Percentiles rank a stretch among this genome's conserved stretches.
These are phyloP conservation scores for Anisodus tanguticus DNA, from an alignment of 257 asterid genomes.

Conservation along the genomic window DNA sequence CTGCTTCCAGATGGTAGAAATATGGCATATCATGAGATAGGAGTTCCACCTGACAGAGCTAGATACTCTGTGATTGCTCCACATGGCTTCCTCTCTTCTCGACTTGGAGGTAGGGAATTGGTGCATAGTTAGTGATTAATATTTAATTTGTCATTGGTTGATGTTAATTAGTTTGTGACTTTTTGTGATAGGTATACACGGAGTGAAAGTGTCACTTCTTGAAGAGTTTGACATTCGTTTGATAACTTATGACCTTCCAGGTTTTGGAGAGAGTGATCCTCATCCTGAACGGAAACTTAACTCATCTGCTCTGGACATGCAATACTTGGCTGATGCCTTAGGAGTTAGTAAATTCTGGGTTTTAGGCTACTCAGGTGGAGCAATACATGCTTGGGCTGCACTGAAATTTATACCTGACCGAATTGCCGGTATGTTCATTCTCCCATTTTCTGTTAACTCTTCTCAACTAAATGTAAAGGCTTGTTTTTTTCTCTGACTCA, in stretches of 20 bases:
- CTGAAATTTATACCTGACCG: constrained; percentile 66
- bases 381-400: constrained; percentile 91
- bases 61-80: constrained; percentile 61
- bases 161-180: constrained; percentile 9
- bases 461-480: neutral
- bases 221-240: constrained; percentile 82
- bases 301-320: constrained; percentile 84
- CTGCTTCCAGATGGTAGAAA: constrained; percentile 81
- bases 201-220: constrained; percentile 59
- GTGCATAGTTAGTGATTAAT: neutral
- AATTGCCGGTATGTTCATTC: constrained; percentile 63
- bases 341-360: constrained; percentile 87
- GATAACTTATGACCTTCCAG: constrained; percentile 85
- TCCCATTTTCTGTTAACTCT: neutral
- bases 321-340: constrained; percentile 57
- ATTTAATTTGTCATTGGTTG: neutral
- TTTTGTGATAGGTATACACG: constrained; percentile 61
- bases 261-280: constrained; percentile 95
- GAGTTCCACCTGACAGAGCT: constrained; percentile 74
- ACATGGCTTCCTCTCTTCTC: constrained; percentile 78
- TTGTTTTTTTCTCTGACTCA: neutral
- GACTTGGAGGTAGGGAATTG: constrained; percentile 65
- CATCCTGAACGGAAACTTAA: constrained; percentile 64
- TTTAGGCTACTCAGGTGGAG: constrained; percentile 74
- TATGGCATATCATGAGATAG: constrained; percentile 73